A percentile compares a stretch with the other conserved stretches of the same genome.
phyloP scores from a whole-genome alignment of 2,329 filamentous ascomycete genomes.

The Bisporella sp. region DNA sequence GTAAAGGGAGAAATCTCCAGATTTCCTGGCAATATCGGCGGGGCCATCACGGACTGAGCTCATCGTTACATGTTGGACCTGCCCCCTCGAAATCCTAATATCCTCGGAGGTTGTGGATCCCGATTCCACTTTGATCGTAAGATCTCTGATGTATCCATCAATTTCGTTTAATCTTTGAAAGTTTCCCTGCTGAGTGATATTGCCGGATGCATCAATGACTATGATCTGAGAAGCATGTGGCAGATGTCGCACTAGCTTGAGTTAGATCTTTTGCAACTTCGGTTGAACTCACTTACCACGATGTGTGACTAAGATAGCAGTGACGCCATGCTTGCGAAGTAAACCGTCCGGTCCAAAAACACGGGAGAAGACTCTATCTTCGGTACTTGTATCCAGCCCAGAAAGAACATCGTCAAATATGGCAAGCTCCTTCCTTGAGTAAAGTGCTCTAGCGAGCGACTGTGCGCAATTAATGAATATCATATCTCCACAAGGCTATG shows the following conservation, averaged over 20 bases:
- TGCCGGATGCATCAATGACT: neutral
- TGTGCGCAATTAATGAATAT: conserved; percentile 22
- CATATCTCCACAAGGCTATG: too few species aligned
- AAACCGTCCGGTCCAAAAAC: conserved; percentile 10
- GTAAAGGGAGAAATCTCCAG: neutral
- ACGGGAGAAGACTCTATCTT: conserved; percentile 8
- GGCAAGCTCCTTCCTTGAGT: conserved; percentile 6
- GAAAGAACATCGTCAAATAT: conserved; percentile 21
- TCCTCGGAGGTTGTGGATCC: too few species aligned
- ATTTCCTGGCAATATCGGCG: neutral
- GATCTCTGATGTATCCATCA: too few species aligned
- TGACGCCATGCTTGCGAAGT: conserved; percentile 20
- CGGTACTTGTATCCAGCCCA: conserved; percentile 16
- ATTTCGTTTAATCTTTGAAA: too few species aligned
- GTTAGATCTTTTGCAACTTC: neutral
- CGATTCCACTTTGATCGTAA: too few species aligned
- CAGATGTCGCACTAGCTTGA: neutral
- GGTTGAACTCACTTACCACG: neutral
- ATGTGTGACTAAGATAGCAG: conserved; percentile 27
- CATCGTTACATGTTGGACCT: too few species aligned
- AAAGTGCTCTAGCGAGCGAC: conserved; percentile 20
- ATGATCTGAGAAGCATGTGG: neutral
- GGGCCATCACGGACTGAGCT: too few species aligned
- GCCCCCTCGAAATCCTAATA: too few species aligned
- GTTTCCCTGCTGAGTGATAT: neutral